phyloP scores from a whole-genome alignment of 441 rosid species.

The Pelargonium myrrhifolium region DNA sequence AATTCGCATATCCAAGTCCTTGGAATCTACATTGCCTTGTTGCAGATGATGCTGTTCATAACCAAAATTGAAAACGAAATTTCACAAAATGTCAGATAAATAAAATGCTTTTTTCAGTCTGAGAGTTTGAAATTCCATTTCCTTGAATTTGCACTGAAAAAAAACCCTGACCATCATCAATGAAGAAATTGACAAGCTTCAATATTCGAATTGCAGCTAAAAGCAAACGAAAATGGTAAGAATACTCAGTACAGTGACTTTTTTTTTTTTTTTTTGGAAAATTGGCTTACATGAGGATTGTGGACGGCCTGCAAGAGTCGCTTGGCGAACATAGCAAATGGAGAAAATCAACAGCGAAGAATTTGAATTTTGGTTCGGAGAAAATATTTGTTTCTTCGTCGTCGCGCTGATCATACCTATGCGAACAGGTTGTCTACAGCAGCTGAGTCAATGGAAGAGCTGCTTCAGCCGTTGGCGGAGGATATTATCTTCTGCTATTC shows the following conservation, averaged over 20 bases:
- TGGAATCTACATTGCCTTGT: slow-evolving; percentile 28
- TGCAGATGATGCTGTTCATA: slow-evolving; percentile 18
- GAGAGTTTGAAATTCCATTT: not conserved
- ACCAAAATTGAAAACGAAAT: not conserved
- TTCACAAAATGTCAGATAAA: not conserved
- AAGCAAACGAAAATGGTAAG: not conserved
- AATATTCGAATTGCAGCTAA: not conserved
- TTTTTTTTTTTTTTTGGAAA: not conserved
- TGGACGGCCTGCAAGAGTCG: slow-evolving; percentile 45
- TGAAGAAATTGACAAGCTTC: not conserved
- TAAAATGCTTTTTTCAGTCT: not conserved
- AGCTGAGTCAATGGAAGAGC: slow-evolving; percentile 1
- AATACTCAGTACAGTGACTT: not conserved
- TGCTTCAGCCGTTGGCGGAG: not conserved
- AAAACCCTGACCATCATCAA: slow-evolving; percentile 1
- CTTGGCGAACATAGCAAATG: slow-evolving; percentile 40
- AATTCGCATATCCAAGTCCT: slow-evolving; percentile 40
- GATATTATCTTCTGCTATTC: not conserved
- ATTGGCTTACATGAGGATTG: slow-evolving; percentile 25
- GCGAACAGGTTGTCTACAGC: not conserved
- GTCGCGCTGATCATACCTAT: slow-evolving; percentile 9
- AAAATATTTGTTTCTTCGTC: slow-evolving; percentile 4
- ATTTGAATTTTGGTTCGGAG: not conserved
- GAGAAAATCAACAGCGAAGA: not conserved
- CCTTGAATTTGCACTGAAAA: not conserved